Conservation (phyloP, 2,329 filamentous ascomycete species). For the Fonsecaea monophora region DNA sequence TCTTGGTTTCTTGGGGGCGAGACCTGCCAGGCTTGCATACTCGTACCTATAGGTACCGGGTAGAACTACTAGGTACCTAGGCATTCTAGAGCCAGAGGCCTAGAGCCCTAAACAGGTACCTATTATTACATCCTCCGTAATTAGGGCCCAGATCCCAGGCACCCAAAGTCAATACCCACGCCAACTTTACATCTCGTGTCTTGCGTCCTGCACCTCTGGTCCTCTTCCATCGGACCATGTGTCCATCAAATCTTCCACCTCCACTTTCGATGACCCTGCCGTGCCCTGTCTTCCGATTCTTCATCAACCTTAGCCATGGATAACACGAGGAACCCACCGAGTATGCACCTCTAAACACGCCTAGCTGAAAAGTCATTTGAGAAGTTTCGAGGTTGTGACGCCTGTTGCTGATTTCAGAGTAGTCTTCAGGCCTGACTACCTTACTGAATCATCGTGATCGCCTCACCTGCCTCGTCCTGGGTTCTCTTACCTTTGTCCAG, state of each 20-base stretch:
- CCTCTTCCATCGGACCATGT: neutral
- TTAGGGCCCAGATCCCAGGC: neutral
- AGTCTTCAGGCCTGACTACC: neutral
- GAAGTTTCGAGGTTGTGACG: neutral
- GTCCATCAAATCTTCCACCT: constrained; percentile 2
- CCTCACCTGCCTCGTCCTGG: neutral
- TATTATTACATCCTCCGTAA: constrained; percentile 1
- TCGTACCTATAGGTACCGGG: neutral
- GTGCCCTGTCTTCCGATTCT: neutral
- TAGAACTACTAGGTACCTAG: neutral
- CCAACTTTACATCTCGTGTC: neutral
- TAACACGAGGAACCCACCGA: neutral
- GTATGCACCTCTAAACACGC: neutral
- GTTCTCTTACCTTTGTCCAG: neutral
- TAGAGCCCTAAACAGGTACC: neutral
- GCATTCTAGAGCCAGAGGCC: neutral
- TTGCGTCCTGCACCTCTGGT: neutral
- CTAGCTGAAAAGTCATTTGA: neutral
- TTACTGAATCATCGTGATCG: neutral
- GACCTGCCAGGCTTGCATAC: neutral
- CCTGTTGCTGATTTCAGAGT: neutral
- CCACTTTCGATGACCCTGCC: neutral
- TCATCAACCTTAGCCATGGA: constrained; percentile 1
- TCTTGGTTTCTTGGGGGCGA: constrained; percentile 10
- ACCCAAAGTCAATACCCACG: neutral